Evolutionary conservation across 495 filamentous ascomycete genomes (phyloP), one percentile per base, ranked within the genome.

Genomic region (Patellaria atrata): DNA sequence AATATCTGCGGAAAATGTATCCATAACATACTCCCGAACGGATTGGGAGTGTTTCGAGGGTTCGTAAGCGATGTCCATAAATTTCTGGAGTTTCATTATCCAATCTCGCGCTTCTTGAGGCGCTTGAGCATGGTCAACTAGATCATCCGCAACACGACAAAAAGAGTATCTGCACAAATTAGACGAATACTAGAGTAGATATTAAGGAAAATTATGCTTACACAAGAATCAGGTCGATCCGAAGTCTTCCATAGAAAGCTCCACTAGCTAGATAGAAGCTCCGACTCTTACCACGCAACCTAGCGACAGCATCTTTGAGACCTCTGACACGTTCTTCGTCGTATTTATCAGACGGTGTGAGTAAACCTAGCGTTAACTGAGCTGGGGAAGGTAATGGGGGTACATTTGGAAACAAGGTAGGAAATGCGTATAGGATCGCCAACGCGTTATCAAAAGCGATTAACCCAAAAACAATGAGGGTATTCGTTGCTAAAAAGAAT

Each of bases 231-330:
- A 82, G 53, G 41, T 82, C 75, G 21, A 77, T 68, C 4, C 77
- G 68, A 14, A 82, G 58, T 5, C 66, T 58, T 0, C 73, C 74
- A 26, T 67, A 59, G 45, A 82, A 80, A 0, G 68, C 57, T 0
- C 68, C 60, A 43, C 70, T 77, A 3, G 75, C 77, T 7, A 79
- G 54, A 46, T 75, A 77, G 53, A 82, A 79, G 38, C 70, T 78
- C 22, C 76, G 62, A 39, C 73, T 78, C 46, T 78, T 79, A 22
- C 49, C 54, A 22, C 57, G 46, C 1, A 80, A 55, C 14, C 65
- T 62, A 5, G 35, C 40, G 0, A 73, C 60, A 2, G 72, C 69
- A 35, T 76, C 61, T 16, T 55, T 50, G 6, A 82, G 55, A 6
- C 68, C 71, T 10, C 53, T 40, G 18, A 78, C 61, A 5, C 70